Evolutionary conservation across 2,329 filamentous ascomycete species (phyloP).

Genomic region (Xylaria multiplex): DNA sequence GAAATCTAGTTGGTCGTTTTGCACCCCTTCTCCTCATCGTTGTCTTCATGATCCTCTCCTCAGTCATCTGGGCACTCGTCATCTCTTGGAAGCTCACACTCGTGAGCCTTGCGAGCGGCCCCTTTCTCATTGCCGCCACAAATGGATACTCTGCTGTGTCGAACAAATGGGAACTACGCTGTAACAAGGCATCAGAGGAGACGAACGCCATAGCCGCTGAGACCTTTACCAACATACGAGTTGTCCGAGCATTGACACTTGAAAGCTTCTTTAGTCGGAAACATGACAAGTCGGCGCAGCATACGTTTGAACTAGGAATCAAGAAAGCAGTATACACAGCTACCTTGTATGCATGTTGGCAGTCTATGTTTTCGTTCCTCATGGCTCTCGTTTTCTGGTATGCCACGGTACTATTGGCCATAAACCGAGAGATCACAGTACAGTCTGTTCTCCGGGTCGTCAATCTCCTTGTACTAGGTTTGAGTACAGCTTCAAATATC

Average conservation of each 20-base stretch:
- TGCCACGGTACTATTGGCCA: slow-evolving; percentile 71
- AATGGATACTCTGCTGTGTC: slow-evolving; percentile 72
- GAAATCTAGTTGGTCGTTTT: slow-evolving; percentile 82
- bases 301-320: slow-evolving; percentile 69
- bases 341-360: slow-evolving; percentile 79
- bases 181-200: slow-evolving; percentile 69
- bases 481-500: slow-evolving; percentile 76
- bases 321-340: slow-evolving; percentile 74
- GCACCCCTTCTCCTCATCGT: slow-evolving; percentile 75
- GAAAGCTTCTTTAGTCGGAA: slow-evolving; percentile 76
- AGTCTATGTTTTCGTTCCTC: slow-evolving; percentile 76
- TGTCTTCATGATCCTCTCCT: slow-evolving; percentile 72
- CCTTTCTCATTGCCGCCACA: slow-evolving; percentile 73
- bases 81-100: slow-evolving; percentile 84
- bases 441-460: slow-evolving; percentile 76
- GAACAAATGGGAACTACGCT: slow-evolving; percentile 75
- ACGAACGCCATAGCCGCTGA: slow-evolving; percentile 75
- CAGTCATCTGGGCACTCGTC: slow-evolving; percentile 77
- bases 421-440: slow-evolving; percentile 58
- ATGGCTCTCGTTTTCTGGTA: slow-evolving; percentile 87
- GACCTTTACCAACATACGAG: slow-evolving; percentile 80
- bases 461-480: slow-evolving; percentile 84
- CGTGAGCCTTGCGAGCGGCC: slow-evolving; percentile 75
- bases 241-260: slow-evolving; percentile 78
- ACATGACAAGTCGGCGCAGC: slow-evolving; percentile 62